Evolutionary conservation across 2,329 filamentous ascomycete genomes (phyloP), one percentile per base, ranked within the genome.

Genomic region (Macrophomina tecta): DNA sequence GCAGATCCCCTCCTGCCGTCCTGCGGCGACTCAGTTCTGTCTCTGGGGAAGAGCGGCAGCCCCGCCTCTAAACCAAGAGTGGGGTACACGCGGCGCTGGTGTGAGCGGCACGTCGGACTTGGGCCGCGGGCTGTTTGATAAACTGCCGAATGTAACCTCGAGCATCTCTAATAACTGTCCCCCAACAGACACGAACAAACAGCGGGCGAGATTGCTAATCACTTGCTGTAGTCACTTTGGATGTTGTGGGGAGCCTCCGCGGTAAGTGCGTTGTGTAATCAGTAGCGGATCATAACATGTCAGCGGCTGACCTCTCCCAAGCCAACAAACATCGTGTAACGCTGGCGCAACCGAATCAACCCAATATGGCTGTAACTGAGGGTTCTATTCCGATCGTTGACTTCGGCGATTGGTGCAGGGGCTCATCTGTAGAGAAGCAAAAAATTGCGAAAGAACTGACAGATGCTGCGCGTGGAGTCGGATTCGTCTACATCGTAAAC

Each of bases 401-500:
- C 67, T 78, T 82, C 68, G 72, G 75, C 18, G 64, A 70, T 5
- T 82, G 79, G 75, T 45, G 7, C 16, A 51, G 72, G 63, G 71
- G 69, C 36, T 73, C 73, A 18, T 60, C 67, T 5, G 68, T 72
- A 4, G 70, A 75, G 63, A 76, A 76, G 30, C 72, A 72, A 64
- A 71, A 66, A 1, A 53, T 66, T 5, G 81, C 80, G 0, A 73
- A 78, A 65, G 72, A 80, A 9, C 75, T 84, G 5, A 77, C 80
- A 16, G 70, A 77, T 40, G 81, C 81, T 30, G 82, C 78, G 67
- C 78, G 77, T 60, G 73, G 77, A 36, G 78, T 83, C n/a, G 82
- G 82, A 3, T 84, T 84, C 68, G 80, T 82, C 1, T 83, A 82
- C 63, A 81, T 85, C 64, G 72, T 79, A 67, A 83, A 84, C 68